Evolutionary conservation across 495 filamentous ascomycete genomes (phyloP), one percentile per base, ranked within the genome.

Genomic region (Talaromyces proteolyticus): DNA sequence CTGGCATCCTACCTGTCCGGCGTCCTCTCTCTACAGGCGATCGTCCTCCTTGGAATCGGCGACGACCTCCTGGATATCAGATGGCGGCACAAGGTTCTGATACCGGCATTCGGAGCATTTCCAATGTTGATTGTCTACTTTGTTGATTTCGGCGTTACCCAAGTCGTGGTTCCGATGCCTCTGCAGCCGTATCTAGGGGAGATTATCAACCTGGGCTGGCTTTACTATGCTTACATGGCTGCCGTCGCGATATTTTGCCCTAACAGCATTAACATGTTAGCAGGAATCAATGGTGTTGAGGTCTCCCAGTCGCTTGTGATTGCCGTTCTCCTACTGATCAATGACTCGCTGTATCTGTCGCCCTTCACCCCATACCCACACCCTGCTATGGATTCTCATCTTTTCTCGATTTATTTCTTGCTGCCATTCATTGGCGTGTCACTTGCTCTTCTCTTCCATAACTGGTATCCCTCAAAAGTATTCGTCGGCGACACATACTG

Each of bases 401-500:
- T 97, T 17, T 96, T 97, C 78, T 92, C 88, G 18, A 82, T 96
- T 36, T 97, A 91, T 69, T 87, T 97, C 55, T 78, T 99, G 20
- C 76, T 97, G 8, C 93, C 93, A 17, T 97, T 97, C 66, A 74
- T 96, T 25, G 93, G 91, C 24, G 93, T 96, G 34, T 95, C 90
- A 14, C 62, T 86, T 19, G 94, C 93, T 1, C 79, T 99, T 20
- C 77, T 90, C 55, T 80, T 65, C 63, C 91, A 99, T 69, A 99
- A 99, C 60, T 95, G 91, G 89, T 99, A 92, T 63, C 93, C 93
- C 1, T 88, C 92, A 12, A 83, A 82, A 48, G 94, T 96, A 1
- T 99, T 99, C 59, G 92, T 96, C 1, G 93, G 93, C 20, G 93
- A 99, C 62, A 99, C 93, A 16, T 99, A 97, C 72, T 99, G 93